phyloP scores from a whole-genome alignment of 2,329 filamentous ascomycete genomes.

The Tolypocladium capitatum region DNA sequence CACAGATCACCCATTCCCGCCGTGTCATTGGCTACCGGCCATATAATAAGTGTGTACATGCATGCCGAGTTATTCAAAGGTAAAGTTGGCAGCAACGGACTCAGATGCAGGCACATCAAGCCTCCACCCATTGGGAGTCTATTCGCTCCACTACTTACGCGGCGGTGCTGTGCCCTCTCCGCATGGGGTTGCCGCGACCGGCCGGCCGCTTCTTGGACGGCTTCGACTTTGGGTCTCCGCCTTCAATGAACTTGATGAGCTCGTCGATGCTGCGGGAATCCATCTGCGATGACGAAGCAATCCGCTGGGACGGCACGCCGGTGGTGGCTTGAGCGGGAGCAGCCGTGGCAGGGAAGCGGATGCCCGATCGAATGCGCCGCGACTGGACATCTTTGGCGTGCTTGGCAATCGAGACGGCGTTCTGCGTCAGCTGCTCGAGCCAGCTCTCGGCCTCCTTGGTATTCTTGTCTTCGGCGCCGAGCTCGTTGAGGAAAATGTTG shows the following conservation, averaged over 20 bases:
- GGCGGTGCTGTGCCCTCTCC: constrained; percentile 23
- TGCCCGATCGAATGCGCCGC: constrained; percentile 55
- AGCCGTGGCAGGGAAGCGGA: constrained; percentile 43
- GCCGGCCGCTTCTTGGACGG: constrained; percentile 40
- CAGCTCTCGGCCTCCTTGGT: constrained; percentile 96
- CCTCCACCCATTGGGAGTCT: not conserved
- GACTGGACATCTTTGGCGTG: constrained; percentile 78
- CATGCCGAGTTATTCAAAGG: not conserved
- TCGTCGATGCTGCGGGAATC: constrained; percentile 86
- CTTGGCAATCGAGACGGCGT: constrained; percentile 87
- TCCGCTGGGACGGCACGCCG: constrained; percentile 19
- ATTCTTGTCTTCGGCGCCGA: constrained; percentile 87
- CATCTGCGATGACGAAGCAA: constrained; percentile 25
- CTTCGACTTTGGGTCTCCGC: constrained; percentile 40
- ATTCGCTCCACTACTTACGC: not conserved
- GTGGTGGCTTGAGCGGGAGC: constrained; percentile 12
- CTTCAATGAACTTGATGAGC: constrained; percentile 88
- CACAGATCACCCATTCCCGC: not conserved
- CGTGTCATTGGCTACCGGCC: not conserved
- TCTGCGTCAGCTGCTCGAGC: constrained; percentile 92
- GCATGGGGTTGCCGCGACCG: constrained; percentile 41
- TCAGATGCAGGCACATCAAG: not conserved
- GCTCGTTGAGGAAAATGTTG: constrained; percentile 80
- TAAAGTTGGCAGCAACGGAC: not conserved
- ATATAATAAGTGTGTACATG: not conserved